Evolutionary conservation across 73 alveolate genomes (phyloP).

Genomic region (Paramecium caudatum): DNA sequence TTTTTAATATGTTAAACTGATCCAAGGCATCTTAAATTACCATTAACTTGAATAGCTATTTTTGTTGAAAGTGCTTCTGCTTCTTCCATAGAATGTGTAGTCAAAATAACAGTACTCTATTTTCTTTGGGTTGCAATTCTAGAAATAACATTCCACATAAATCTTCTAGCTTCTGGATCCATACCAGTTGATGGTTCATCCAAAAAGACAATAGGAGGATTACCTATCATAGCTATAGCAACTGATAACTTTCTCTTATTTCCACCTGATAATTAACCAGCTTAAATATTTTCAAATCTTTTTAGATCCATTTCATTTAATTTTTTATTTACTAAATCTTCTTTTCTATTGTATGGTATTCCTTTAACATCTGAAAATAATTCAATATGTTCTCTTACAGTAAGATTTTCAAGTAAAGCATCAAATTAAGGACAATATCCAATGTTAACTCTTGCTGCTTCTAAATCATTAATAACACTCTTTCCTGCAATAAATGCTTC

Average conservation of each 20-base stretch:
- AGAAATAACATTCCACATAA: constrained; percentile 98
- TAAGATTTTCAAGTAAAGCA: constrained; percentile 92
- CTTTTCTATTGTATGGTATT: constrained; percentile 82
- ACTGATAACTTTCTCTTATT: constrained; percentile 98
- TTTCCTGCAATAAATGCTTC: constrained; percentile 90
- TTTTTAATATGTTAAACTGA: constrained; percentile 86
- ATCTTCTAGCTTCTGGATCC: constrained; percentile 98
- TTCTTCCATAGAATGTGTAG: constrained; percentile 94
- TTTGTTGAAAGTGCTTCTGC: constrained; percentile 89
- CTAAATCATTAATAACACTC: constrained; percentile 85
- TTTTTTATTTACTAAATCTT: constrained; percentile 84
- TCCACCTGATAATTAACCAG: constrained; percentile 97
- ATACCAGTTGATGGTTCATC: constrained; percentile 99
- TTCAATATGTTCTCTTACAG: constrained; percentile 96
- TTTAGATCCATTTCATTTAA: constrained; percentile 92
- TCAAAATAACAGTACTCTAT: constrained; percentile 82
- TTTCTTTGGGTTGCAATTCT: constrained; percentile 89
- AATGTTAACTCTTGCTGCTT: constrained; percentile 89
- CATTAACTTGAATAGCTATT: constrained; percentile 93
- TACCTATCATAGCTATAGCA: constrained; percentile 98
- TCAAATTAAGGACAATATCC: constrained; percentile 99
- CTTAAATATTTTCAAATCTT: constrained; percentile 85
- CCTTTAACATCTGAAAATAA: constrained; percentile 97
- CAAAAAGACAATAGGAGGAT: constrained; percentile 98
- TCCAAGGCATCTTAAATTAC: constrained; percentile 92